phyloP scores from a whole-genome alignment of 352 stramenopile species.

The Phytophthora aleatoria region DNA sequence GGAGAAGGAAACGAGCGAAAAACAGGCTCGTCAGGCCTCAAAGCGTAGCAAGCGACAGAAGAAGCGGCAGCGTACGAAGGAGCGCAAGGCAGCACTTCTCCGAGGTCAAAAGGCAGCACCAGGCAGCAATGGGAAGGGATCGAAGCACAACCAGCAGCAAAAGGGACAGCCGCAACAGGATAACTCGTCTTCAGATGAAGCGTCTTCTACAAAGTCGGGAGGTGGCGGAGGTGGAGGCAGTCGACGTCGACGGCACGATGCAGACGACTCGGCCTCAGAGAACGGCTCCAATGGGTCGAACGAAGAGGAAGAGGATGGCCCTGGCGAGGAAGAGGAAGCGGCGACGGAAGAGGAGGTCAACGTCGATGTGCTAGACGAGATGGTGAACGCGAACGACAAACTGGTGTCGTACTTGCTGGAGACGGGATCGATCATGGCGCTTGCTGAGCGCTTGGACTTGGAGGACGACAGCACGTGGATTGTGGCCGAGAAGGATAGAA shows the following conservation, averaged over 20 bases:
- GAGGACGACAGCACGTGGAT: conserved; percentile 87
- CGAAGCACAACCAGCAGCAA: conserved; percentile 42
- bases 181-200: conserved; percentile 65
- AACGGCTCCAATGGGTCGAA: conserved; percentile 58
- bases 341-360: conserved; percentile 55
- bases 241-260: conserved; percentile 51
- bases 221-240: conserved; percentile 21
- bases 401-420: conserved; percentile 86
- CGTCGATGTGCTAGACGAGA: conserved; percentile 72
- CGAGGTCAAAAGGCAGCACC: conserved; percentile 41
- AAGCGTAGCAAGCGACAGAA: conserved; percentile 88
- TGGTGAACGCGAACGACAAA: conserved; percentile 85
- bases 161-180: conserved; percentile 47
- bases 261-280: conserved; percentile 61
- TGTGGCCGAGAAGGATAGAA: conserved; percentile 85
- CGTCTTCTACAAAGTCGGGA: conserved; percentile 45
- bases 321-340: conserved; percentile 39
- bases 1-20: conserved; percentile 91
- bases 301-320: conserved; percentile 50
- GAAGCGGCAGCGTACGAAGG: conserved; percentile 84
- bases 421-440: conserved; percentile 86
- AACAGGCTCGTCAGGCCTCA: conserved; percentile 87
- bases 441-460: conserved; percentile 79
- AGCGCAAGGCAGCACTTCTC: conserved; percentile 74
- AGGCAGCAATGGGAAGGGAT: conserved; percentile 34